Percentiles rank a stretch among this genome's conserved stretches.
These are phyloP conservation scores for Colletotrichum zoysiae DNA, from an alignment of 2,329 filamentous ascomycete genomes.

Conservation along the genomic window DNA sequence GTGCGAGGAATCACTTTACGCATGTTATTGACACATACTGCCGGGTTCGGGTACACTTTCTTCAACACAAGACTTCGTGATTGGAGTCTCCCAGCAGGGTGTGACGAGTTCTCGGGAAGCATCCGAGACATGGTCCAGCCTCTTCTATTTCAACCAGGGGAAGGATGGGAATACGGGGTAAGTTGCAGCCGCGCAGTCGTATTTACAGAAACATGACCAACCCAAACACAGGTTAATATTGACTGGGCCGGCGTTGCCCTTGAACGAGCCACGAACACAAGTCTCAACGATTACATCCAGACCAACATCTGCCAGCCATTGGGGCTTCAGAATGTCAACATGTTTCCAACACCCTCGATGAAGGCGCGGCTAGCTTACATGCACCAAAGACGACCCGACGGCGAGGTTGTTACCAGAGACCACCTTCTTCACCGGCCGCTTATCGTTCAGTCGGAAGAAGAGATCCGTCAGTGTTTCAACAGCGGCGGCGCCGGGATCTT, in stretches of 20 bases:
- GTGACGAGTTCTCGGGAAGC: constrained; percentile 70
- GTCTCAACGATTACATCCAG: constrained; percentile 63
- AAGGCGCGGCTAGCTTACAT: constrained; percentile 67
- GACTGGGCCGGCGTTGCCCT: constrained; percentile 68
- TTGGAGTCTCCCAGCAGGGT: constrained; percentile 61
- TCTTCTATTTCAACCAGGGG: constrained; percentile 73
- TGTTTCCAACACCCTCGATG: constrained; percentile 69
- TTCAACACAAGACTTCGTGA: constrained; percentile 63
- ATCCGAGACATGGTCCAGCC: constrained; percentile 64
- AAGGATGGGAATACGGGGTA: constrained; percentile 71
- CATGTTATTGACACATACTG: constrained; percentile 68
- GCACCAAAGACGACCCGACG: constrained; percentile 63
- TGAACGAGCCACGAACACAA: constrained; percentile 57
- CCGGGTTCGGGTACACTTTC: constrained; percentile 70
- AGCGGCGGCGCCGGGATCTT: constrained; percentile 73
- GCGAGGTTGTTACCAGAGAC: constrained; percentile 56
- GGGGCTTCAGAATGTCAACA: constrained; percentile 62
- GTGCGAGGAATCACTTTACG: constrained; percentile 65
- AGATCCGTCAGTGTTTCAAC: constrained; percentile 58
- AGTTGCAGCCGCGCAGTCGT: constrained; percentile 42
- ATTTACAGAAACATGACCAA: constrained; percentile 45
- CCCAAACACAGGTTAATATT: constrained; percentile 52
- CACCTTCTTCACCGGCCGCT: constrained; percentile 63
- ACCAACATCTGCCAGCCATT: constrained; percentile 62
- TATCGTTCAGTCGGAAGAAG: constrained; percentile 55